A percentile compares a stretch with the other conserved stretches of the same genome.
phyloP scores from a whole-genome alignment of 2,329 filamentous ascomycete species.

The Chaetoscypha palmicola region DNA sequence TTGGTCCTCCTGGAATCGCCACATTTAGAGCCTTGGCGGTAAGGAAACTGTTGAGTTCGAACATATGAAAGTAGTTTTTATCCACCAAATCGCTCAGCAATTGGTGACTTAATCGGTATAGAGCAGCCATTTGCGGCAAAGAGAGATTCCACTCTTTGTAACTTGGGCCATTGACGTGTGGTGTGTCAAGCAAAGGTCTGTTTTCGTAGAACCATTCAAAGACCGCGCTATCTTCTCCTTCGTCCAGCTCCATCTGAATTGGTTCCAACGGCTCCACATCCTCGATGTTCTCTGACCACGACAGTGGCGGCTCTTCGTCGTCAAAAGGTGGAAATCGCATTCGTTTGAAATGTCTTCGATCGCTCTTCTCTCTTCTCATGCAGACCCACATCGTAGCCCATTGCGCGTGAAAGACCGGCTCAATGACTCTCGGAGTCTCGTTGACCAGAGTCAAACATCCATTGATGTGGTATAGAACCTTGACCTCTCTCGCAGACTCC shows the following conservation, averaged over 20 bases:
- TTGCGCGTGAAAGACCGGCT: conserved; percentile 95
- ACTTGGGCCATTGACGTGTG: conserved; percentile 92
- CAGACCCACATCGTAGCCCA: conserved; percentile 99
- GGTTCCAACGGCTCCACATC: conserved; percentile 96
- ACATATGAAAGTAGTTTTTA: conserved; percentile 97
- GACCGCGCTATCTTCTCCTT: conserved; percentile 83
- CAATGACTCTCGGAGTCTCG: conserved; percentile 91
- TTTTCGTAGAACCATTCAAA: conserved; percentile 98
- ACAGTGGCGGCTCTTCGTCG: conserved; percentile 94
- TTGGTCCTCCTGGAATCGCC: conserved; percentile 91
- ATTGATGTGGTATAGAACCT: conserved; percentile 97
- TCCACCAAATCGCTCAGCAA: conserved; percentile 88
- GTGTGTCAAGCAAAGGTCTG: conserved; percentile 78
- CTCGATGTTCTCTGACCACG: conserved; percentile 98
- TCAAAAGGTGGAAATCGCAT: conserved; percentile 99
- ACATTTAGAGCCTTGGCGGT: conserved; percentile 97
- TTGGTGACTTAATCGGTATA: conserved; percentile 87
- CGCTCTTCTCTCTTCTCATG: conserved; percentile 97
- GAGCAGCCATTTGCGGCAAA: conserved; percentile 88
- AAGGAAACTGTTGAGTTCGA: conserved; percentile 88
- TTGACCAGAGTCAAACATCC: conserved; percentile 96
- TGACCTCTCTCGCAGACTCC: conserved; percentile 94
- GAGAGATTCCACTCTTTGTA: conserved; percentile 95
- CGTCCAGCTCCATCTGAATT: conserved; percentile 97
- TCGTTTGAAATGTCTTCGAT: conserved; percentile 90